These are phyloP conservation scores for Pseudonitzschia delicatissima DNA, from an alignment of 108 stramenopile genomes.

Conservation along the genomic window DNA sequence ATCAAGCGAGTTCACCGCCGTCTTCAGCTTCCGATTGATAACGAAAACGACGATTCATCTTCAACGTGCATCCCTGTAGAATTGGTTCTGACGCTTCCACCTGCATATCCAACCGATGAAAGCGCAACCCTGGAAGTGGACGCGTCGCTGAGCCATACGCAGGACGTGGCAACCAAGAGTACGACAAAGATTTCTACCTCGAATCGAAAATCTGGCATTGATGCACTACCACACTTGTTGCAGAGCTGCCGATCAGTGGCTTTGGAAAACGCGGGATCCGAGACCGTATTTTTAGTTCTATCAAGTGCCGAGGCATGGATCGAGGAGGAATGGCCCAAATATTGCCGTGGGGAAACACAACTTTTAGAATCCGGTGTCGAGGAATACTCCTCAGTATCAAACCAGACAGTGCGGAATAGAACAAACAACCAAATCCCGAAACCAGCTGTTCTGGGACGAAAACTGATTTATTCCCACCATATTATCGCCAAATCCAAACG, in stretches of 20 bases:
- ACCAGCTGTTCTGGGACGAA: slow-evolving; percentile 41
- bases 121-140: slow-evolving; percentile 19
- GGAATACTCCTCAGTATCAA: neutral
- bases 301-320: slow-evolving; percentile 69
- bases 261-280: slow-evolving; percentile 39
- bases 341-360: too few relatives aligned
- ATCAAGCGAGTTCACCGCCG: slow-evolving; percentile 30
- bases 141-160: neutral
- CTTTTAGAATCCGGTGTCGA: neutral
- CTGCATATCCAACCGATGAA: slow-evolving; percentile 42
- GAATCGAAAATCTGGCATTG: slow-evolving; percentile 39
- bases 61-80: slow-evolving; percentile 18
- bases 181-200: slow-evolving; percentile 16
- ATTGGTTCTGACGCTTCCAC: slow-evolving; percentile 47
- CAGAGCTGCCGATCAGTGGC: slow-evolving; percentile 30
- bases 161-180: neutral
- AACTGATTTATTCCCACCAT: slow-evolving; percentile 81
- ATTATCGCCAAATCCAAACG: slow-evolving; percentile 83
- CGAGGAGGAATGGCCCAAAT: slow-evolving; percentile 45
- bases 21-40: slow-evolving; percentile 10
- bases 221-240: slow-evolving; percentile 44
- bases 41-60: slow-evolving; percentile 5
- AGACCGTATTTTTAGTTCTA: slow-evolving; percentile 64
- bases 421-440: neutral
- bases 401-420: neutral